Percentiles rank a stretch among this genome's conserved stretches.
Conservation (phyloP, 108 stramenopile genomes). For the Nannochloropsis salina region DNA sequence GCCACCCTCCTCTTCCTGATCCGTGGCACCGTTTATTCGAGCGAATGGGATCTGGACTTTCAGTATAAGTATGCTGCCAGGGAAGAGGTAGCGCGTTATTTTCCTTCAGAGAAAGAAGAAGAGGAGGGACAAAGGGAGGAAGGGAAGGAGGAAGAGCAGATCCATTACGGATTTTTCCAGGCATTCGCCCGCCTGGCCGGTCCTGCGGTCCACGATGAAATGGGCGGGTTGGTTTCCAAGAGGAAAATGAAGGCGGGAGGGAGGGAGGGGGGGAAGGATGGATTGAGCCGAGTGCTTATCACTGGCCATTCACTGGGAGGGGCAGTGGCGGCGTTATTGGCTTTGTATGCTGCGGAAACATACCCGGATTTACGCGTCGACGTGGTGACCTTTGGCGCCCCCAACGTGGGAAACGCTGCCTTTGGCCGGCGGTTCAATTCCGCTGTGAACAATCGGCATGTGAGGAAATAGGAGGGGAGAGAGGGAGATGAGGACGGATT, state of each 20-base stretch:
- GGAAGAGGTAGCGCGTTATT: not conserved
- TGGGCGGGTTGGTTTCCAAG: not conserved
- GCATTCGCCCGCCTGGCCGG: not conserved
- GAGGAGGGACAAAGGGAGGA: not conserved
- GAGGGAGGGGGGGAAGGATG: not conserved
- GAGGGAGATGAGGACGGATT: not conserved
- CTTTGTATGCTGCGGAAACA: not conserved
- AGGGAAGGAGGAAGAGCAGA: not conserved
- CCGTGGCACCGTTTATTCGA: not conserved
- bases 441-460: not conserved
- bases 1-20: not conserved
- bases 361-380: not conserved
- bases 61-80: not conserved
- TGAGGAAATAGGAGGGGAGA: not conserved
- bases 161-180: not conserved
- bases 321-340: not conserved
- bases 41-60: not conserved
- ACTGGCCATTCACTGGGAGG: not conserved
- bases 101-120: not conserved
- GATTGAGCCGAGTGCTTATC: not conserved
- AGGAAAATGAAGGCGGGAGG: not conserved
- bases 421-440: not conserved
- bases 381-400: not conserved
- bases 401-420: not conserved
- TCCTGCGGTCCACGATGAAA: not conserved